phyloP scores from a whole-genome alignment of 768 basidiomycete genomes.

The Lactifluus echinatus region DNA sequence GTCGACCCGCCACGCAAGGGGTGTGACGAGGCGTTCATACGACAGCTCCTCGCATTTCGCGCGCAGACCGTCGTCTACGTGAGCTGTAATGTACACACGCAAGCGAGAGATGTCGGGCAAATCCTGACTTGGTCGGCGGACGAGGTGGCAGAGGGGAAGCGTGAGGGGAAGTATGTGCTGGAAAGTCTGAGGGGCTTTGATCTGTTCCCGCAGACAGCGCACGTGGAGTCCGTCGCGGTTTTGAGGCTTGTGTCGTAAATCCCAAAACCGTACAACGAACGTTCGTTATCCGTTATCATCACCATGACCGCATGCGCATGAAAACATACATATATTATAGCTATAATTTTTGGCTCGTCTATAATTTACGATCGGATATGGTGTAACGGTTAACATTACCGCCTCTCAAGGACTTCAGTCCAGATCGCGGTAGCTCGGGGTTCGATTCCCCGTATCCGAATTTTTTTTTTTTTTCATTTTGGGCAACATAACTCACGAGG shows the following conservation, averaged over 20 bases:
- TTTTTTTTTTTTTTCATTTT: neutral
- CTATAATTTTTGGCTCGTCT: too few species aligned
- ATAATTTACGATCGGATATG: too few species aligned
- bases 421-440: slow-evolving; percentile 32
- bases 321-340: too few species aligned
- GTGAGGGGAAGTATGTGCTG: slow-evolving; percentile 51
- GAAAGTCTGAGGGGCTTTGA: slow-evolving; percentile 87
- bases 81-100: slow-evolving; percentile 92
- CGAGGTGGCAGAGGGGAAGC: slow-evolving; percentile 28
- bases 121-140: slow-evolving; percentile 42
- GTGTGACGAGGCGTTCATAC: slow-evolving; percentile 70
- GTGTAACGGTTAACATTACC: slow-evolving; percentile 33
- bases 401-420: slow-evolving; percentile 24
- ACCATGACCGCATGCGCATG: too few species aligned
- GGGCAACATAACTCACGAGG: neutral
- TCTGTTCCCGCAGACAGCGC: slow-evolving; percentile 81
- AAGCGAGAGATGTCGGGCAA: slow-evolving; percentile 79
- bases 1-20: slow-evolving; percentile 95
- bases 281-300: too few species aligned
- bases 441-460: slow-evolving; percentile 37
- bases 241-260: slow-evolving; percentile 39
- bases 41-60: slow-evolving; percentile 66
- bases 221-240: slow-evolving; percentile 33
- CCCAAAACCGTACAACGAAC: too few species aligned
- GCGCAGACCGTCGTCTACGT: slow-evolving; percentile 75